These are phyloP conservation scores for Paraglomus occultum DNA, from an alignment of 192 early-diverging fungal genomes.

Conservation along the genomic window DNA sequence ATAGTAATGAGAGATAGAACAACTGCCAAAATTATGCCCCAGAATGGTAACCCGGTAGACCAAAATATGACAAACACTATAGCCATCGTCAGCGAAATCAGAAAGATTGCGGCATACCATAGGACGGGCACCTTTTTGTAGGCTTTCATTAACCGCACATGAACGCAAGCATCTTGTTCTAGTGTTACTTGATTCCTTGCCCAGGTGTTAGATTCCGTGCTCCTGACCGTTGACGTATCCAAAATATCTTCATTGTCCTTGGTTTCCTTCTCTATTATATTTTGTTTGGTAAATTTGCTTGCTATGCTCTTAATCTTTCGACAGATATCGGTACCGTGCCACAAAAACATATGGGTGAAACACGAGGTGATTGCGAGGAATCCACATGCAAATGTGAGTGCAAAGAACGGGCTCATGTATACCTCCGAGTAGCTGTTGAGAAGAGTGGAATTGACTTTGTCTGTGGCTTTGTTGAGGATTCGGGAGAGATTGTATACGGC, in stretches of 20 bases:
- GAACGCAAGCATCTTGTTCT: constrained; percentile 31
- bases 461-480: constrained; percentile 31
- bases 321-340: constrained; percentile 58
- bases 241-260: constrained; percentile 41
- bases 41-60: constrained; percentile 47
- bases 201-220: not conserved
- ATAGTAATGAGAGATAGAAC: constrained; percentile 39
- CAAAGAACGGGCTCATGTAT: constrained; percentile 47
- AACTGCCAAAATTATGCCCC: constrained; percentile 46
- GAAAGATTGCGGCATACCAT: constrained; percentile 50
- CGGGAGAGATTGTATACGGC: constrained; percentile 30
- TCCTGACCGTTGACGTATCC: not conserved
- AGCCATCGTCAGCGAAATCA: constrained; percentile 33
- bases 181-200: not conserved
- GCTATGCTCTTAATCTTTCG: constrained; percentile 35
- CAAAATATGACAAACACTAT: constrained; percentile 39
- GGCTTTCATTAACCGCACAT: constrained; percentile 66
- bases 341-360: constrained; percentile 64
- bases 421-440: constrained; percentile 47
- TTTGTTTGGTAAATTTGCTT: no score
- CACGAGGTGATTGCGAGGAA: constrained; percentile 55
- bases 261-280: no score
- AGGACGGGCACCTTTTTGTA: constrained; percentile 54
- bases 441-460: constrained; percentile 36
- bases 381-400: constrained; percentile 50